Evolutionary conservation across 2,329 filamentous ascomycete species (phyloP).

Genomic region (Blastomyces emzantsi): DNA sequence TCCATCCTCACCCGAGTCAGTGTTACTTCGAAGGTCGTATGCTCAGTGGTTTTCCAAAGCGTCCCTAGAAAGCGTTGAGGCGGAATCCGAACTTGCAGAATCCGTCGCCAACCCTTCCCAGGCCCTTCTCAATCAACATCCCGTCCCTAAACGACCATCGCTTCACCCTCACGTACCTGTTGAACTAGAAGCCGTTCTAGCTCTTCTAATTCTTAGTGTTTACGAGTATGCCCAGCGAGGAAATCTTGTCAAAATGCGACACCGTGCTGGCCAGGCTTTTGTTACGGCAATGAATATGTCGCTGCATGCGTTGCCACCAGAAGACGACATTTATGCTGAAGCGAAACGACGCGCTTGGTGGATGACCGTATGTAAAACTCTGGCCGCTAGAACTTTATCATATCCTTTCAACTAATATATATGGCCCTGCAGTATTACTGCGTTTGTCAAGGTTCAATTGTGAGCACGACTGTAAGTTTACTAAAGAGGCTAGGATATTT

Average conservation of each 20-base stretch:
- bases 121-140: slow-evolving; percentile 28
- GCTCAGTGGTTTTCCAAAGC: slow-evolving; percentile 35
- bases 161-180: slow-evolving; percentile 34
- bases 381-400: background rate
- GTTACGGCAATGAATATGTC: slow-evolving; percentile 37
- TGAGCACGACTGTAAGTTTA: slow-evolving; percentile 34
- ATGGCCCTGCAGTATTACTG: slow-evolving; percentile 33
- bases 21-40: slow-evolving; percentile 31
- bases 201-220: slow-evolving; percentile 35
- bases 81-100: slow-evolving; percentile 36
- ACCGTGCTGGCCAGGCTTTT: slow-evolving; percentile 37
- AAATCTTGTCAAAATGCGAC: slow-evolving; percentile 40
- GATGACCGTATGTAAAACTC: slow-evolving; percentile 37
- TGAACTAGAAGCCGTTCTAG: slow-evolving; percentile 35
- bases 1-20: slow-evolving; percentile 27
- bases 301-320: slow-evolving; percentile 29
- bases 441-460: slow-evolving; percentile 38
- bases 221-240: slow-evolving; percentile 41
- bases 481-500: background rate
- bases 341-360: slow-evolving; percentile 39
- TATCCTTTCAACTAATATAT: slow-evolving; percentile 3
- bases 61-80: slow-evolving; percentile 33
- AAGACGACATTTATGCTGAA: slow-evolving; percentile 32
- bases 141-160: slow-evolving; percentile 26
- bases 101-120: slow-evolving; percentile 34